Evolutionary conservation across 1,284 basidiomycete species (phyloP), one percentile per base, ranked within the genome.

Genomic region (Heterobasidion annosum): DNA sequence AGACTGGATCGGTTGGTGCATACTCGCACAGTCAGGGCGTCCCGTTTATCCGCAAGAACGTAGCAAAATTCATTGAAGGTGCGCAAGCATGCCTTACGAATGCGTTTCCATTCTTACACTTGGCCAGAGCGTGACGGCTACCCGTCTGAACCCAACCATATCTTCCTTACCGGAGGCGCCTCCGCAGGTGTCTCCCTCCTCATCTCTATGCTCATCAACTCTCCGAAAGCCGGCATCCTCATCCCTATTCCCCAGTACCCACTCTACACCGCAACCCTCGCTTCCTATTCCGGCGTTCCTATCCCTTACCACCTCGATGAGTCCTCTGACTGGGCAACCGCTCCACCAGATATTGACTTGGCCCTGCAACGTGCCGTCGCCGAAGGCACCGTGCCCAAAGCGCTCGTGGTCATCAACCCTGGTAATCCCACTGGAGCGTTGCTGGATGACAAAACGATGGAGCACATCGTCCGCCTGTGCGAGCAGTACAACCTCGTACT

Each of bases 201-300:
- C 54, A 84, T 99, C 60, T 84, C 85, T 66, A 82, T 91, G 72
- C 79, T 95, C 58, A 86, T 94, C 63, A 72, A 78, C 32, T 74
- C 79, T 4, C 77, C 79, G 15, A 76, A 77, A 18, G 80, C 83
- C 51, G 93, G 91, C 8, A 81, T 96, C 61, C 78, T 96, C 58
- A 98, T 99, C 65, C 96, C 96, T 25, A 98, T 99, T 60, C 96
- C 96, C 1, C 96, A 99, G 74, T 99, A 99, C 68, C 96, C 96
- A 0, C 79, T 99, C 15, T 98, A 98, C 73, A 97, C 94, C 47
- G 96, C 96, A 19, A 88, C 94, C 0, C 85, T 99, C 51, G 90
- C 95, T 0, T 86, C 94, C 64, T 85, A 83, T 69, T 76, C 79
- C 49, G 94, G 94, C 19, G 75, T 81, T n/a, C 75, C 92, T 0